Conservation (phyloP, 2,329 filamentous ascomycete genomes). For the Thelonectria olida region DNA sequence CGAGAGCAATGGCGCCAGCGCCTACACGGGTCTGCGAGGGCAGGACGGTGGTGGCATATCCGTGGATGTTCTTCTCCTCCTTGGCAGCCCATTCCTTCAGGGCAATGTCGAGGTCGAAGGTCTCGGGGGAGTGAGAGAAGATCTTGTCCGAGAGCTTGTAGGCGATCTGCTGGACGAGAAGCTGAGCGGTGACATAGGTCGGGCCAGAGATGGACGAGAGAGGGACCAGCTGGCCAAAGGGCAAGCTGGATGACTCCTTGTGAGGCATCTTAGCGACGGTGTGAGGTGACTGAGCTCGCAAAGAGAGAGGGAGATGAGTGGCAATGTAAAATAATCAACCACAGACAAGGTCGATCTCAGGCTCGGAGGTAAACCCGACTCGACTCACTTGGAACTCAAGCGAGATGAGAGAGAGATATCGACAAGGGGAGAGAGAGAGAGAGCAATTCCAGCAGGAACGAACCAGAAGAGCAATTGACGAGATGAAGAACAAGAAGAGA, state of each 20-base stretch:
- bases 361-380: conserved; percentile 10
- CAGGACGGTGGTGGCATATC: conserved; percentile 80
- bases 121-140: conserved; percentile 94
- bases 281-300: conserved; percentile 15
- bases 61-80: conserved; percentile 81
- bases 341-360: conserved; percentile 22
- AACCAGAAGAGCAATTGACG: conserved; percentile 22
- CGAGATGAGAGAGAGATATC: conserved; percentile 28
- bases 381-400: conserved; percentile 31
- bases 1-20: conserved; percentile 89
- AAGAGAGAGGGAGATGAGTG: background rate
- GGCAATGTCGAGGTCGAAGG: conserved; percentile 89
- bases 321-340: conserved; percentile 8
- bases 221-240: conserved; percentile 65
- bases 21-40: conserved; percentile 88
- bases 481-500: conserved; percentile 20
- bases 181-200: conserved; percentile 92
- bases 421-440: conserved; percentile 3
- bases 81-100: conserved; percentile 79
- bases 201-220: conserved; percentile 78
- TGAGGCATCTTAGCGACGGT: conserved; percentile 41
- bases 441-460: conserved; percentile 30
- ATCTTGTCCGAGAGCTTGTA: conserved; percentile 97
- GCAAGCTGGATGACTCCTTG: conserved; percentile 61
- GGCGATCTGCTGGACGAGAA: conserved; percentile 93